Evolutionary conservation across 1,284 basidiomycete genomes (phyloP), one percentile per base, ranked within the genome.

Genomic region (Puccinia horiana): DNA sequence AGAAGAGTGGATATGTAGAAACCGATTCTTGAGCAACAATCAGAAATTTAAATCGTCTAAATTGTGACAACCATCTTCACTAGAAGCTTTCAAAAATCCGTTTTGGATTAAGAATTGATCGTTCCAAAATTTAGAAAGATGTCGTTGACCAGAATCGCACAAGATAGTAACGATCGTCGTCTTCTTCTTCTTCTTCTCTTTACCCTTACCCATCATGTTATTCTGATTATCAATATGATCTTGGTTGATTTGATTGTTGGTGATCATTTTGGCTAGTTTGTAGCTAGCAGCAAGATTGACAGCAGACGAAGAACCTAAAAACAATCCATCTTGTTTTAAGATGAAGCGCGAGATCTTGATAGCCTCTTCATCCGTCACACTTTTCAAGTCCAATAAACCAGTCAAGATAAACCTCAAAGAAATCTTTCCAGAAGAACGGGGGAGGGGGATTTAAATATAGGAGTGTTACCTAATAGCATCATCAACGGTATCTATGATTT

Each of bases 301-400:
- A 0, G 97, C 96, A 84, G 94, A 96, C 81, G 94, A 97, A 0
- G 95, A 98, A 5, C 97, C 97, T 32, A 99, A 89, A 88, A 98
- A 98, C 14, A 99, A 88, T 0, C 96, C 97, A 84, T 99, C 97
- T 82, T 94, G 89, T 72, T 91, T 88, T 2, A 96, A 93, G 20
- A 97, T 90, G 86, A 94, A 94, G 14, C 95, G 91, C 0, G 94
- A 93, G 94, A 97, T 96, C 23, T 92, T 91, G 44, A 96, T 93
- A 0, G 95, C 95, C 87, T 97, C 95, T 1, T 90, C 91, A 84
- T 97, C 95, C 0, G 93, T 92, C 86, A 96, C 91, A 80, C 94
- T 95, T 84, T 9, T 61, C 61, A 76, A 35, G 20, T 23, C 40
- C 63, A 44, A 42, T 65, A 83, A 75, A 82, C 61, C 47, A 42